Evolutionary conservation across 495 filamentous ascomycete species (phyloP), one percentile per base, ranked within the genome.

Genomic region (Neurospora sp.): DNA sequence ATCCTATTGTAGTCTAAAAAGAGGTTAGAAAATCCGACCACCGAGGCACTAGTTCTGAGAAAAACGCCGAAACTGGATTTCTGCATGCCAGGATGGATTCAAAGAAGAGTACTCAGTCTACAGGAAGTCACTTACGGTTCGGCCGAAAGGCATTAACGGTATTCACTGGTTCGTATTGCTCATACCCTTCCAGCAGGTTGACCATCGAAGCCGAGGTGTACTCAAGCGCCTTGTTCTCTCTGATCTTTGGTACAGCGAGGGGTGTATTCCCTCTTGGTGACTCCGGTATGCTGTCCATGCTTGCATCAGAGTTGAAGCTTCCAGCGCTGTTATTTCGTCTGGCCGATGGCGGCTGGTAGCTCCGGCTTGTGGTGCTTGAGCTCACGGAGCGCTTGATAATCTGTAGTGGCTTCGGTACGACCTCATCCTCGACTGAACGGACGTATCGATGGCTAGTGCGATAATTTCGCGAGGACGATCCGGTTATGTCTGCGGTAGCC

Each of bases 161-260:
- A 35, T 35, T 65, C 14, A 65, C 53, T 65, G 22, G 22, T 17
- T 35, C 27, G 31, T 35, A 35, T 35, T 35, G 53, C 27, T 37
- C 27, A 31, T 35, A 8, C 6, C 53, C 53, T 65, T 16, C 53
- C 27, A 65, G 27, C 14, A 65, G 53, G 6, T 65, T 65, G 14
- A 35, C 27, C 53, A 17, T 65, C 2, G 53, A 65, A 65, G 53
- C 14, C 1, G 53, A 61, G 31, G 53, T 16, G 27, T 35, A 35
- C 27, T 65, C 53, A 65, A 65, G 14, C 16, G 53, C 27, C 53
- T 35, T 71, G 10, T 71, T 71, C 14, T 69, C 75, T 41, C 80
- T 75, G 75, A 72, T 74, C 74, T 82, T 82, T 3, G 76, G 74
- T 20, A 82, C 69, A 3, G 70, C 76, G 70, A 82, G 42, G 40